Evolutionary conservation across 2,329 filamentous ascomycete species (phyloP).

Genomic region (Emergomyces africanus): DNA sequence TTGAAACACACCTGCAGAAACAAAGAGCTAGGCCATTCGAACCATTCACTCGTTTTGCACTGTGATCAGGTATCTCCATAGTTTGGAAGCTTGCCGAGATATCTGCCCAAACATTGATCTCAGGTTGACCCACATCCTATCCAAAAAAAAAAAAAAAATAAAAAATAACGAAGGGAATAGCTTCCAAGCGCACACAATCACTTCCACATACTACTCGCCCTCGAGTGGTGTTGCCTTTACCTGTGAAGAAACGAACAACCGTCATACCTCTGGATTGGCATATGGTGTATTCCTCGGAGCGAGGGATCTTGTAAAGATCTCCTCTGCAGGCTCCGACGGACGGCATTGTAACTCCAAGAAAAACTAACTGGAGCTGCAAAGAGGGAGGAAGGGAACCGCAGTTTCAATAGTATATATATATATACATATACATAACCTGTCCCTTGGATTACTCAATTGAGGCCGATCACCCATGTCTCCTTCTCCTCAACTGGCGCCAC

Average conservation of each 20-base stretch:
- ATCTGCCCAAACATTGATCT: not conserved
- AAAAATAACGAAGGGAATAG: not conserved
- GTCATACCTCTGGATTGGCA: constrained; percentile 13
- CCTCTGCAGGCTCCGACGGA: constrained; percentile 23
- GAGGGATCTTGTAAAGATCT: constrained; percentile 33
- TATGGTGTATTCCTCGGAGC: constrained; percentile 32
- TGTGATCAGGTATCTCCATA: not conserved
- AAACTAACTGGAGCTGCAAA: not conserved
- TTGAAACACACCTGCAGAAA: too few species aligned
- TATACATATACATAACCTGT: not conserved
- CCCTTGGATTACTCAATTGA: not conserved
- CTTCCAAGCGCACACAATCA: not conserved
- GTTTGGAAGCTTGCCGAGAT: not conserved
- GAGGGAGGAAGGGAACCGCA: not conserved
- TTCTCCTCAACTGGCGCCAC: constrained; percentile 35
- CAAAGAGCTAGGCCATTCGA: not conserved
- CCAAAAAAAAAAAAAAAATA: too few species aligned
- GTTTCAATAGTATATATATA: too few species aligned
- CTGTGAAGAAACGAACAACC: not conserved
- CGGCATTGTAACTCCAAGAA: constrained; percentile 1
- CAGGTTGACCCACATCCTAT: not conserved
- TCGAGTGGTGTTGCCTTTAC: not conserved
- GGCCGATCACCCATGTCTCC: constrained; percentile 21
- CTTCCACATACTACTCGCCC: not conserved
- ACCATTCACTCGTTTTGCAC: not conserved